A percentile compares a stretch with the other conserved stretches of the same genome.
These are phyloP conservation scores for Zasmidium citrigriseum DNA, from an alignment of 2,329 filamentous ascomycete genomes.

Conservation along the genomic window DNA sequence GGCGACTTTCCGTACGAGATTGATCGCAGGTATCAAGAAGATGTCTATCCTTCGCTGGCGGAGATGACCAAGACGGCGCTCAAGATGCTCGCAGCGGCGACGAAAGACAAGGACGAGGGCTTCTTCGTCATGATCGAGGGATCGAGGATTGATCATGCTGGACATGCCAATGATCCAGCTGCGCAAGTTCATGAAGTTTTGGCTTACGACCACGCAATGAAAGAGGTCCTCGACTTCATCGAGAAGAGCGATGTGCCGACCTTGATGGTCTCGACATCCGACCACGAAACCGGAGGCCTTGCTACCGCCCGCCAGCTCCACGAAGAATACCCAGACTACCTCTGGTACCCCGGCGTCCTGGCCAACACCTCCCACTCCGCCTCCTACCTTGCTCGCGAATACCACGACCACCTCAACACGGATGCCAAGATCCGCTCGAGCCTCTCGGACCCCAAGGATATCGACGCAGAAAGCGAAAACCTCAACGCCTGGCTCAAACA, in stretches of 20 bases:
- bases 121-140: slow-evolving; percentile 99
- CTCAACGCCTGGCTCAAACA: slow-evolving; percentile 65
- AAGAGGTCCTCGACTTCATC: slow-evolving; percentile 81
- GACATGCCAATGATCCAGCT: slow-evolving; percentile 60
- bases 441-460: slow-evolving; percentile 18
- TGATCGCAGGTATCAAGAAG: slow-evolving; percentile 76
- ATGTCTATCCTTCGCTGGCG: slow-evolving; percentile 82
- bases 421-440: slow-evolving; percentile 32
- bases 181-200: slow-evolving; percentile 76
- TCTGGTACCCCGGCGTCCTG: slow-evolving; percentile 81
- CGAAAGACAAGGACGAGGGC: slow-evolving; percentile 79
- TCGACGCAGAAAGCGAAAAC: slow-evolving; percentile 45
- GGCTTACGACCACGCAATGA: slow-evolving; percentile 89
- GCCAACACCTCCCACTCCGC: slow-evolving; percentile 76
- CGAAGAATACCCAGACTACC: slow-evolving; percentile 64
- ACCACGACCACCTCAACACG: slow-evolving; percentile 59
- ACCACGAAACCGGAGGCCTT: slow-evolving; percentile 94
- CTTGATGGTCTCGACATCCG: slow-evolving; percentile 84
- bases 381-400: slow-evolving; percentile 66
- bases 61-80: slow-evolving; percentile 89
- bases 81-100: slow-evolving; percentile 76
- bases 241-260: slow-evolving; percentile 71
- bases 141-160: slow-evolving; percentile 92
- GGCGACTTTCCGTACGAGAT: slow-evolving; percentile 90
- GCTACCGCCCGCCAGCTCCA: slow-evolving; percentile 73